A percentile compares a stretch with the other conserved stretches of the same genome.
Conservation (phyloP, 805 yeast species). For the Candida cerambycidarum region DNA sequence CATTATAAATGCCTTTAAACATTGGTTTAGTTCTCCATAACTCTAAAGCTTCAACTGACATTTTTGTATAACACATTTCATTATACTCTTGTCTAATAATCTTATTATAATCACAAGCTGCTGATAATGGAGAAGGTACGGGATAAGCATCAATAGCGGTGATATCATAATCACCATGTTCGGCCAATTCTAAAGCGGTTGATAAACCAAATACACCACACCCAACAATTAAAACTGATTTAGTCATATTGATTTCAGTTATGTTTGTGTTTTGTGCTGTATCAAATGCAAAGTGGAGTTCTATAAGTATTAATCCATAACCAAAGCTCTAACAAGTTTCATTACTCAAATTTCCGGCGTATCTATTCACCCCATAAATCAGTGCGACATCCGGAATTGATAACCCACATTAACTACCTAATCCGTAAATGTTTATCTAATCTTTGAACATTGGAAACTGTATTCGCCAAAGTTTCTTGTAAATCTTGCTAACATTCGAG, state of each 20-base stretch:
- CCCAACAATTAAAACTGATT: constrained; percentile 16
- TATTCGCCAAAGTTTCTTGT: not conserved
- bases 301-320: not conserved
- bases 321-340: too few species aligned
- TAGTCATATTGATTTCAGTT: constrained; percentile 8
- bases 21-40: constrained; percentile 38
- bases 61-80: constrained; percentile 39
- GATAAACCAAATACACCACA: constrained; percentile 19
- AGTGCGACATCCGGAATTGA: constrained; percentile 3
- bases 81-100: constrained; percentile 49
- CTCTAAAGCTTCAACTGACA: constrained; percentile 46
- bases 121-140: constrained; percentile 47
- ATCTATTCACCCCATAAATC: not conserved
- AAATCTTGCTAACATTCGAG: too few species aligned
- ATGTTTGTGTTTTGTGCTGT: too few species aligned
- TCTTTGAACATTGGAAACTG: not conserved
- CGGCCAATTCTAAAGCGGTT: constrained; percentile 17
- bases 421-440: not conserved
- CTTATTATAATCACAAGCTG: constrained; percentile 50
- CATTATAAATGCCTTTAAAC: constrained; percentile 31
- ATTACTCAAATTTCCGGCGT: not conserved
- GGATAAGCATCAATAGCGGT: constrained; percentile 25
- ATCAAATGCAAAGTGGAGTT: too few species aligned
- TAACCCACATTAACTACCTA: not conserved
- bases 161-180: constrained; percentile 14